phyloP scores from a whole-genome alignment of 371 early-diverging fungal genomes.

The Homolaphlyctis polyrhiza region DNA sequence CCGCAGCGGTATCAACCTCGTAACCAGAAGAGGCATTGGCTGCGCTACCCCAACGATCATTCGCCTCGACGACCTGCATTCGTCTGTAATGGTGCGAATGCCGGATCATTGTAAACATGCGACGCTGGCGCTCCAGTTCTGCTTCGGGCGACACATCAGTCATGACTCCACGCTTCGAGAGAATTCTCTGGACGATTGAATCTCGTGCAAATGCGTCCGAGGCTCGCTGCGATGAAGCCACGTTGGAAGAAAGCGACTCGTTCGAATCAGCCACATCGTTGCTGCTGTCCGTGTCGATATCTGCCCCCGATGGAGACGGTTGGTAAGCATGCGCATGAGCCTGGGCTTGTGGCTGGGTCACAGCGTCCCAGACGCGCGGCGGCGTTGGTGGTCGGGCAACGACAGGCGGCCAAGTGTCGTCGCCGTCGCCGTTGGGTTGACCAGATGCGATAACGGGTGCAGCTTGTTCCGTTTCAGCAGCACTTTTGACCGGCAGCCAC shows the following conservation, averaged over 20 bases:
- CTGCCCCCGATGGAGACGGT: not conserved
- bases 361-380: too few relatives aligned
- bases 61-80: slow-evolving; percentile 19
- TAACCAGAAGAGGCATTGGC: too few relatives aligned
- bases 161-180: slow-evolving; percentile 13
- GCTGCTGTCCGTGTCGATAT: not conserved
- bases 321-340: too few relatives aligned
- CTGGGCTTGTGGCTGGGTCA: too few relatives aligned
- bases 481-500: too few relatives aligned
- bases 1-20: too few relatives aligned
- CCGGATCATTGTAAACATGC: slow-evolving; percentile 30
- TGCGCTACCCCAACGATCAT: slow-evolving; percentile 3
- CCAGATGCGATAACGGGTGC: too few relatives aligned
- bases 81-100: slow-evolving; percentile 20
- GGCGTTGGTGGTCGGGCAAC: too few relatives aligned
- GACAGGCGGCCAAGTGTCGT: too few relatives aligned
- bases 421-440: too few relatives aligned
- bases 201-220: not conserved
- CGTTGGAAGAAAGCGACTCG: not conserved
- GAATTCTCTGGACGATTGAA: slow-evolving; percentile 18
- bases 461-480: too few relatives aligned
- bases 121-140: slow-evolving; percentile 25
- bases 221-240: not conserved
- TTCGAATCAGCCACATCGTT: not conserved
- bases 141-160: slow-evolving; percentile 13